phyloP scores from a whole-genome alignment of 371 early-diverging fungal species.

The Mucor saturninus region DNA sequence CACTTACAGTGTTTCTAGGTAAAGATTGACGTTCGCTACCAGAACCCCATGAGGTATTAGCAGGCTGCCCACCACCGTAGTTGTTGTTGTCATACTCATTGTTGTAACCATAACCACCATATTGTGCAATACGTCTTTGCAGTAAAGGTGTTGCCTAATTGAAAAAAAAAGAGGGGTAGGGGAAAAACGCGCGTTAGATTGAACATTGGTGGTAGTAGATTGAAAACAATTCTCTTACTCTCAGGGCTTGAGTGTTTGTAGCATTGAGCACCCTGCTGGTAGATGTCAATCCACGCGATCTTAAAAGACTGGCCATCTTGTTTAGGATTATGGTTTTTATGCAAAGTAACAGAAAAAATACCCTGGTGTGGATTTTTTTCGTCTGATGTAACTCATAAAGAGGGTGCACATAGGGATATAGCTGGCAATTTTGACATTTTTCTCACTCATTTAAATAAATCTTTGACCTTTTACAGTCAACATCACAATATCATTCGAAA shows the following conservation, averaged over 20 bases:
- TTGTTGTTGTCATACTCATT: constrained; percentile 43
- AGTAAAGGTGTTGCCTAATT: constrained; percentile 35
- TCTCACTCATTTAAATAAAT: too few species aligned
- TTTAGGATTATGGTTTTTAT: constrained; percentile 2
- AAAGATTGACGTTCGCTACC: constrained; percentile 45
- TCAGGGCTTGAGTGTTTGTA: constrained; percentile 3
- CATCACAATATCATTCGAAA: too few species aligned
- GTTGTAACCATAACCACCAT: constrained; percentile 41
- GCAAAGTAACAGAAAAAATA: constrained; percentile 2
- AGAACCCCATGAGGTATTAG: constrained; percentile 33
- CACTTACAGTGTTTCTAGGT: constrained; percentile 57
- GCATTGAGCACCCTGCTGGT: background rate
- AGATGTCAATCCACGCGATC: constrained; percentile 7
- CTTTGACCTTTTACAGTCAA: too few species aligned
- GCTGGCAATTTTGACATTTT: background rate
- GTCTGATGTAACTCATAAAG: background rate
- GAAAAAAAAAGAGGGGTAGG: background rate
- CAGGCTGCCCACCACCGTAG: constrained; percentile 18
- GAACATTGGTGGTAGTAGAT: background rate
- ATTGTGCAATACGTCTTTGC: constrained; percentile 25
- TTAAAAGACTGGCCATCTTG: constrained; percentile 14
- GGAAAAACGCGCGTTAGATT: background rate
- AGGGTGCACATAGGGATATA: background rate
- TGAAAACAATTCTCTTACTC: constrained; percentile 2
- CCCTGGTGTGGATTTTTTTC: background rate